A percentile compares a stretch with the other conserved stretches of the same genome.
Conservation (phyloP, 2,329 filamentous ascomycete genomes). For the Claviceps capensis region DNA sequence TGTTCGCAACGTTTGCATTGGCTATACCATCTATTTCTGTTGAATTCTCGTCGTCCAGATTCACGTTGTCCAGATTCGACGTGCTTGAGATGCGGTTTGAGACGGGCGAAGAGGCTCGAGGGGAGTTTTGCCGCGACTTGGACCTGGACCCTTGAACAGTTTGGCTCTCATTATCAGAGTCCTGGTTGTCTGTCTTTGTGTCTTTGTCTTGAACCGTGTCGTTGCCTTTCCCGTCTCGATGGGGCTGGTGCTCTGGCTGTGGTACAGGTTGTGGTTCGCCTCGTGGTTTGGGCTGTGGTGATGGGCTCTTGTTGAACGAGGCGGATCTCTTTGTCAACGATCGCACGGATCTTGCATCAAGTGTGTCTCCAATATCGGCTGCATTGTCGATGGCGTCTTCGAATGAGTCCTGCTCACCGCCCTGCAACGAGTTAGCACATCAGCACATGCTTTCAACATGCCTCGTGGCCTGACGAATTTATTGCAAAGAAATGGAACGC, state of each 20-base stretch:
- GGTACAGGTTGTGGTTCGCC: no score
- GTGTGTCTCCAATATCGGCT: conserved; percentile 41
- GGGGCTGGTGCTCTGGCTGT: not conserved
- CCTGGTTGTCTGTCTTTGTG: conserved; percentile 8
- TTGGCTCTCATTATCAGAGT: conserved; percentile 6
- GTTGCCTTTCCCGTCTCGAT: not conserved
- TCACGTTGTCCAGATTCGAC: conserved; percentile 46
- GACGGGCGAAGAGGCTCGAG: conserved; percentile 23
- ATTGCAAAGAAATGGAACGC: conserved; percentile 8
- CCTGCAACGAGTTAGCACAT: conserved; percentile 13
- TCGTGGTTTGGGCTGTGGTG: conserved; percentile 3
- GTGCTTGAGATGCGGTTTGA: conserved; percentile 33
- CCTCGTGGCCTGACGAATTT: not conserved
- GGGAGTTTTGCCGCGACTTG: conserved; percentile 9
- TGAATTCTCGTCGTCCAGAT: conserved; percentile 46
- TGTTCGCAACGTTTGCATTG: not conserved
- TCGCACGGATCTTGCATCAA: conserved; percentile 49
- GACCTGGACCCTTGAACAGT: conserved; percentile 8
- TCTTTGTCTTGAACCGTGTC: conserved; percentile 1
- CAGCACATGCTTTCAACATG: not conserved
- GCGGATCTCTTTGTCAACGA: conserved; percentile 43
- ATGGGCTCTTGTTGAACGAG: conserved; percentile 20
- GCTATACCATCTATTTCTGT: conserved; percentile 20
- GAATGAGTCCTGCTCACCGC: conserved; percentile 36
- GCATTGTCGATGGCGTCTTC: conserved; percentile 64